These are phyloP conservation scores for Neospermospora avenae DNA, from an alignment of 2,329 filamentous ascomycete species.

Conservation along the genomic window DNA sequence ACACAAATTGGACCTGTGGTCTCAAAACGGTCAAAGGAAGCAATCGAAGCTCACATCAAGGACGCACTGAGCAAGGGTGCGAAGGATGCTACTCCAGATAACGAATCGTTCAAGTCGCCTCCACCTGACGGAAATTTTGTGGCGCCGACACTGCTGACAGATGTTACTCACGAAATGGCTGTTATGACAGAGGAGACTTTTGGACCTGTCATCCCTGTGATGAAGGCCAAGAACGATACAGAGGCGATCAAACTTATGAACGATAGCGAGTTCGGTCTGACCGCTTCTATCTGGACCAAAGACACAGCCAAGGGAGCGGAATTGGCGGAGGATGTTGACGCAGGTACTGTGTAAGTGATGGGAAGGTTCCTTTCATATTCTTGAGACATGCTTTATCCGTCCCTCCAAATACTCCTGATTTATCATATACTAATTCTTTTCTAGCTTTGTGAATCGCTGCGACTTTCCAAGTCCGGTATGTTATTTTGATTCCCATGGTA, in stretches of 20 bases:
- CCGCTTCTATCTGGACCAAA: conserved; percentile 97
- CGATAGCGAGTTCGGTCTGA: conserved; percentile 89
- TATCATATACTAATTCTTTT: too few species aligned
- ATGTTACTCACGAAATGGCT: conserved; percentile 76
- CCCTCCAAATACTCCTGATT: too few species aligned
- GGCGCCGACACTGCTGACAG: conserved; percentile 75
- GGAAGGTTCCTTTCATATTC: too few species aligned
- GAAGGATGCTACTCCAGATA: conserved; percentile 78
- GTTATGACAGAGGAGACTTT: conserved; percentile 96
- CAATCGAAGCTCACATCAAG: conserved; percentile 74
- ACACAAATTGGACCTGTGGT: conserved; percentile 89
- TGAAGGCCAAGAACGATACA: conserved; percentile 76
- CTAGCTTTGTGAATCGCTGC: conserved; percentile 82
- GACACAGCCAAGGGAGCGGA: conserved; percentile 72
- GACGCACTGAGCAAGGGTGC: conserved; percentile 84
- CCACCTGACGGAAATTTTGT: conserved; percentile 85
- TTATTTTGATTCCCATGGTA: conserved; percentile 27
- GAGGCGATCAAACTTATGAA: conserved; percentile 89
- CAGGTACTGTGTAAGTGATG: conserved; percentile 66
- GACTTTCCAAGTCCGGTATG: conserved; percentile 89
- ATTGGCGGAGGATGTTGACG: conserved; percentile 77
- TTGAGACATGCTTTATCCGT: too few species aligned
- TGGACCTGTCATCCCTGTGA: conserved; percentile 85
- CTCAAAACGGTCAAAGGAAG: conserved; percentile 72
- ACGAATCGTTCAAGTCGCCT: conserved; percentile 69